Conservation (phyloP, 768 basidiomycete species). For the Butyriboletus loyo region DNA sequence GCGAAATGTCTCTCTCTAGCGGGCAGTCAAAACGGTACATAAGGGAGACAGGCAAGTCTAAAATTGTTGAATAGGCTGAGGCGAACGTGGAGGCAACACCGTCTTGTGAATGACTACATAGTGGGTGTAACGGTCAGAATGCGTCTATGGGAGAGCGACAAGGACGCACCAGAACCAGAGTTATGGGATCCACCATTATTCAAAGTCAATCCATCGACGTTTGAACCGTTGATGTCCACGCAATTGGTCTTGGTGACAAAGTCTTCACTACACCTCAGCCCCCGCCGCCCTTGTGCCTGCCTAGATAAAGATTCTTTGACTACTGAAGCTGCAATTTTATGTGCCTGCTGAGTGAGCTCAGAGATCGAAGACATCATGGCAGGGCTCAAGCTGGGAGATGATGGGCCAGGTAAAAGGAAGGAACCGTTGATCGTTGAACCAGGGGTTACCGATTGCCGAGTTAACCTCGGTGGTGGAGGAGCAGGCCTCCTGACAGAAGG, state of each 20-base stretch:
- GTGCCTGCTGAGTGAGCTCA: neutral
- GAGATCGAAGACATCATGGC: neutral
- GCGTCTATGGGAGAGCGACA: neutral
- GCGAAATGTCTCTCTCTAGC: neutral
- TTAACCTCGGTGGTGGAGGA: slow-evolving; percentile 3
- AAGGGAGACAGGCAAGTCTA: neutral
- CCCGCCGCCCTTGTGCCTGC: neutral
- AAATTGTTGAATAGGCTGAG: neutral
- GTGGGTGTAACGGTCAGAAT: neutral
- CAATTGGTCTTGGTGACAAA: neutral
- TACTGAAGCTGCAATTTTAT: neutral
- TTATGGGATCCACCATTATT: slow-evolving; percentile 2
- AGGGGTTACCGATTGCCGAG: neutral
- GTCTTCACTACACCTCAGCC: neutral
- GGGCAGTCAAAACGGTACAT: neutral
- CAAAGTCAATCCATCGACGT: slow-evolving; percentile 1
- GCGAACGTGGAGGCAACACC: neutral
- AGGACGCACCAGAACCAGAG: slow-evolving; percentile 9
- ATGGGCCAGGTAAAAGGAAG: neutral
- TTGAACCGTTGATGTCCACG: neutral
- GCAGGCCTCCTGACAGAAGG: slow-evolving; percentile 2
- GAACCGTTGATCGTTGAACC: neutral
- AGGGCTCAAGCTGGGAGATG: neutral
- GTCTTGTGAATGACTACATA: slow-evolving; percentile 11
- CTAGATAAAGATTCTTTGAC: too few relatives aligned